phyloP scores from a whole-genome alignment of 2,329 filamentous ascomycete species.

The Akanthomyces dipterigenus region DNA sequence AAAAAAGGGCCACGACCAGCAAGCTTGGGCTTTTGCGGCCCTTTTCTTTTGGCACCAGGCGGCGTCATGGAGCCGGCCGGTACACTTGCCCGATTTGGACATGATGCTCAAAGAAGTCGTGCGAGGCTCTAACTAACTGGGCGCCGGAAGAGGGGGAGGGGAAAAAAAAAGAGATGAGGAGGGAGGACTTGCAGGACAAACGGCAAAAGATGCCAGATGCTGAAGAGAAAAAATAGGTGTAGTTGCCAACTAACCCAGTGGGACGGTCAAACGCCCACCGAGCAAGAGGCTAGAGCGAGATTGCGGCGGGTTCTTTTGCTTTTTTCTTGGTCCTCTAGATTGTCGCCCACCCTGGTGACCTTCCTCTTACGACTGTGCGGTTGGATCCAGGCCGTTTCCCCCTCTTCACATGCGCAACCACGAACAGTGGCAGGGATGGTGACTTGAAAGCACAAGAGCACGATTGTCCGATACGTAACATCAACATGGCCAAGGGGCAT shows the following conservation, averaged over 20 bases:
- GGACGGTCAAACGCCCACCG: background rate
- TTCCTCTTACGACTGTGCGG: background rate
- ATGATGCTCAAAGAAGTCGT: background rate
- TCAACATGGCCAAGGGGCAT: background rate
- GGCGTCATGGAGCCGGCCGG: background rate
- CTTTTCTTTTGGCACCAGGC: background rate
- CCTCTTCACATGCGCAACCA: constrained; percentile 7
- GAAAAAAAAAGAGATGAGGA: background rate
- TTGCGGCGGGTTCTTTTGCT: background rate
- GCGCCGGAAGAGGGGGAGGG: background rate
- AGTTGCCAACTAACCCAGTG: background rate
- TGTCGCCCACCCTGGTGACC: background rate
- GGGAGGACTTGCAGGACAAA: background rate
- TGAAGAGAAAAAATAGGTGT: background rate
- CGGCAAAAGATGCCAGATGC: background rate
- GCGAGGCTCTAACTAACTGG: background rate
- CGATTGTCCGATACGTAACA: background rate
- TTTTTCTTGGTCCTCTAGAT: background rate
- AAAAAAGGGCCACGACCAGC: too few relatives aligned
- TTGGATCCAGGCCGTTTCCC: background rate
- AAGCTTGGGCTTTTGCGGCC: background rate
- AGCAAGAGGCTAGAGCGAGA: background rate
- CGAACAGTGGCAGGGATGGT: background rate
- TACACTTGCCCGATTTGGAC: constrained; percentile 11
- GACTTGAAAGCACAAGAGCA: background rate